Conservation (phyloP, 164 flowering plant genomes). For the Nelumbo lutea region DNA sequence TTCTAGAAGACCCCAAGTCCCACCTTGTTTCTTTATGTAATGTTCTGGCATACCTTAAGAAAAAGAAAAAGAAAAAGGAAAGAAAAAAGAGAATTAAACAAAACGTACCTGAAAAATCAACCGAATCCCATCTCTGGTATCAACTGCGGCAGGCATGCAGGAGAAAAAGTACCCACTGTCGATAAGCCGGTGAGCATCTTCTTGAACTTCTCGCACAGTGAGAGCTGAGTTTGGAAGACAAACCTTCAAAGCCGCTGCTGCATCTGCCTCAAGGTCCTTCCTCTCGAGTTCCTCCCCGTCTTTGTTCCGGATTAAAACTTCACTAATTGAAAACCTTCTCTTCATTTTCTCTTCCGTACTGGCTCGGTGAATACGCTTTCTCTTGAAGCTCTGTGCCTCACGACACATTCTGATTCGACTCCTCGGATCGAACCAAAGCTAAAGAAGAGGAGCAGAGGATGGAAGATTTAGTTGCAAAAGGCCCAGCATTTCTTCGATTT, state of each 20-base stretch:
- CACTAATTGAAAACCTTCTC: slow-evolving; percentile 94
- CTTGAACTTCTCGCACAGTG: slow-evolving; percentile 86
- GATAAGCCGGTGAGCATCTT: slow-evolving; percentile 87
- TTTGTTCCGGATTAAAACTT: slow-evolving; percentile 79
- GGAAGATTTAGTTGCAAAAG: slow-evolving; percentile 11
- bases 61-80: too few relatives aligned
- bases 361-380: slow-evolving; percentile 23
- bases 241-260: slow-evolving; percentile 64
- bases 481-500: slow-evolving; percentile 6
- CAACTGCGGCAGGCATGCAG: slow-evolving; percentile 91
- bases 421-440: slow-evolving; percentile 26
- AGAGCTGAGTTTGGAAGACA: slow-evolving; percentile 80
- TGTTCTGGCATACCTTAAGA: too few relatives aligned
- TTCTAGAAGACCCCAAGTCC: too few relatives aligned
- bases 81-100: not conserved
- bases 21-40: too few relatives aligned
- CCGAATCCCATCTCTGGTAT: slow-evolving; percentile 91
- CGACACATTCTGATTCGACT: slow-evolving; percentile 24
- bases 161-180: slow-evolving; percentile 82
- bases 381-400: slow-evolving; percentile 20
- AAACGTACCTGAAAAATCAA: slow-evolving; percentile 79
- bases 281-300: slow-evolving; percentile 96
- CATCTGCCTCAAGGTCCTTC: slow-evolving; percentile 86
- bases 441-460: slow-evolving; percentile 36
- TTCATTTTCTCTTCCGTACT: slow-evolving; percentile 41